Evolutionary conservation across 371 early-diverging fungal genomes (phyloP).

Genomic region (Mortierella sp.): DNA sequence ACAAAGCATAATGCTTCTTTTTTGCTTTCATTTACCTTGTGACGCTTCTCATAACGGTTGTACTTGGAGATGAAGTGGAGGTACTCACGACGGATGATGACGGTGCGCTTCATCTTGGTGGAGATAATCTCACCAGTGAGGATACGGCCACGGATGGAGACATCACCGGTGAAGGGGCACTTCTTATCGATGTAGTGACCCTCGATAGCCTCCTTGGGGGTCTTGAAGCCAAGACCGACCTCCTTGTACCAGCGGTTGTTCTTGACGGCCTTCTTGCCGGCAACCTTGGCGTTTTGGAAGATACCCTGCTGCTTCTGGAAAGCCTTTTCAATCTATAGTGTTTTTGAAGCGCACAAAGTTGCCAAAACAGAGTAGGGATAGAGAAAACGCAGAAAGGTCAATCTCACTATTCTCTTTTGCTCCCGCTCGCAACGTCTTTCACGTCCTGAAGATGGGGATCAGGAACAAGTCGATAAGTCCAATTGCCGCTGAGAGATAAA

Average conservation of each 20-base stretch:
- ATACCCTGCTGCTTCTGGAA: slow-evolving; percentile 98
- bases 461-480: too few species aligned
- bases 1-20: not conserved
- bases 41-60: slow-evolving; percentile 99
- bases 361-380: not conserved
- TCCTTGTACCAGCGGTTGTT: slow-evolving; percentile 95
- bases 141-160: slow-evolving; percentile 99
- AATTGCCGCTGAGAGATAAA: too few species aligned
- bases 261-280: slow-evolving; percentile 81
- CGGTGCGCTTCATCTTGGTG: slow-evolving; percentile 99
- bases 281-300: slow-evolving; percentile 94
- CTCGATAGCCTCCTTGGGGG: slow-evolving; percentile 98
- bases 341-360: not conserved
- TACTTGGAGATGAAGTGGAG: slow-evolving; percentile 99
- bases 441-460: too few species aligned
- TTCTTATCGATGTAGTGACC: slow-evolving; percentile 99
- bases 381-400: too few species aligned
- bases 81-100: slow-evolving; percentile 99
- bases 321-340: slow-evolving; percentile 81
- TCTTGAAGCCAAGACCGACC: slow-evolving; percentile 99
- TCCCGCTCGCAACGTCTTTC: too few species aligned
- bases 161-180: slow-evolving; percentile 99
- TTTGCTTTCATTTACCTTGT: slow-evolving; percentile 78
- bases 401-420: not conserved
- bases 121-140: slow-evolving; percentile 96